Evolutionary conservation across 257 asterid species (phyloP).

Genomic region (Rubia yunnanensis): DNA sequence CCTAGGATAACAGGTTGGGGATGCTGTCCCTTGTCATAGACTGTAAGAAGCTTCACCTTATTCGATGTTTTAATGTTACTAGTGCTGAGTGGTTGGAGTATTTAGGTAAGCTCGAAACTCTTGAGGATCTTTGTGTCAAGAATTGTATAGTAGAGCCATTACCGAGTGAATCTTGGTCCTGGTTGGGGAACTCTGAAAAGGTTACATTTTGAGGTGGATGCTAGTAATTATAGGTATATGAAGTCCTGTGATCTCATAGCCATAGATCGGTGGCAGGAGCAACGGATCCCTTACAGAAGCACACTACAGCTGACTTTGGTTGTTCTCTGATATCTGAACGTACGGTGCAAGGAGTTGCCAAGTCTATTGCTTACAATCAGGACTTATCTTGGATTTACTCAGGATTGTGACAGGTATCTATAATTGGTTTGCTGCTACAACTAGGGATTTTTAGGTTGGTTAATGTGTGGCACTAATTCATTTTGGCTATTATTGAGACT

Average conservation of each 20-base stretch:
- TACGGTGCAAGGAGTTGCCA: constrained; percentile 58
- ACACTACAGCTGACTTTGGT: constrained; percentile 63
- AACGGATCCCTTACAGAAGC: constrained; percentile 51
- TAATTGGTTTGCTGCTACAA: too few relatives aligned
- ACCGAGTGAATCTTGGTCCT: constrained; percentile 55
- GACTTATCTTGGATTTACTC: constrained; percentile 78
- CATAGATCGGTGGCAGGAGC: constrained; percentile 60
- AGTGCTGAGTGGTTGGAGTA: constrained; percentile 77
- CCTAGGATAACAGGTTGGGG: constrained; percentile 83
- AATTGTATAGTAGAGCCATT: constrained; percentile 70
- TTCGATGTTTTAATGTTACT: constrained; percentile 51
- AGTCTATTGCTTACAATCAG: constrained; percentile 46
- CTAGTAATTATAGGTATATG: constrained; percentile 66
- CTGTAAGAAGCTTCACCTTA: constrained; percentile 61
- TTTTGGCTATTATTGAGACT: too few relatives aligned
- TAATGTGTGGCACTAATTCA: too few relatives aligned
- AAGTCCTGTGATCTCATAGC: constrained; percentile 54
- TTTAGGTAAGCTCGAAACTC: constrained; percentile 58
- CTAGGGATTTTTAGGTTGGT: too few relatives aligned
- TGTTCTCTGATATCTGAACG: constrained; percentile 77
- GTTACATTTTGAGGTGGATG: constrained; percentile 75
- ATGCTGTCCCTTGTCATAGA: constrained; percentile 61
- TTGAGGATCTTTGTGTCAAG: constrained; percentile 70
- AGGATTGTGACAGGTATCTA: constrained; percentile 2
- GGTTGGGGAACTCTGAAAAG: constrained; percentile 51